Base-by-base conservation (phyloP, 2,329 filamentous ascomycete genomes). In the Fusarium heterosporum region DNA sequence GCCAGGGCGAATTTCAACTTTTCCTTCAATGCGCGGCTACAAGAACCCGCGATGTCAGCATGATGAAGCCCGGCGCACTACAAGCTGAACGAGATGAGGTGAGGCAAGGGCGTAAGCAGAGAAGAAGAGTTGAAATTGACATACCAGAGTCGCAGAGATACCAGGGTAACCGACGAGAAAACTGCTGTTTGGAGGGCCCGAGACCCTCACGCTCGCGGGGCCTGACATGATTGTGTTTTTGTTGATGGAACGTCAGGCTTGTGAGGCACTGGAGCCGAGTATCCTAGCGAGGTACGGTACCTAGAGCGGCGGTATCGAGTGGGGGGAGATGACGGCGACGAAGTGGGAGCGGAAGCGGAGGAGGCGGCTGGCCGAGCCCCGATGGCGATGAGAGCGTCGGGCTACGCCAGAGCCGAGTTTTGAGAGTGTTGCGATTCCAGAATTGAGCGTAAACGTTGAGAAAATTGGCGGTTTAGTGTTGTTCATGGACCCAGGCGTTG, bases 121-220 rank as follows among this genome's bases (percentile, higher is more conserved):
- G 38, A 53, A 51, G 40, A 54, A 22, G 25, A 49, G 51, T 36
- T 54, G 64, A 47, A 43, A 57, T 55, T 42, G 43, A 88, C 93
- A 81, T 86, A 97, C 94, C 87, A 97, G 81, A 36, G 96, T 99
- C 75, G 96, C 96, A 55, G 95, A 97, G 79, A 99, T 98, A 72
- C 96, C 96, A 55, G 96, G 96, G 80, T 98, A 99, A 73, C 96
- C 96, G 72, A 98, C 93, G 69, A 98, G 86, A 78, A 97, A 97
- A 81, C 92, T 96, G 81, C 93, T 96, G 82, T 99, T 99, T 73
- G 96, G 94, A 77, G 94, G 94, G 77, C 96, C 96, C 72, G 93
- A 97, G 81, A 99, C 93, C 86, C 96, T 91, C 83, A 99, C 96
- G 80, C 74, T 79, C 67, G 78, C 78, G 58, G 76, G 74, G 61